Evolutionary conservation across 2,329 filamentous ascomycete genomes (phyloP), one percentile per base, ranked within the genome.

Genomic region (Blastomyces gilchristii): DNA sequence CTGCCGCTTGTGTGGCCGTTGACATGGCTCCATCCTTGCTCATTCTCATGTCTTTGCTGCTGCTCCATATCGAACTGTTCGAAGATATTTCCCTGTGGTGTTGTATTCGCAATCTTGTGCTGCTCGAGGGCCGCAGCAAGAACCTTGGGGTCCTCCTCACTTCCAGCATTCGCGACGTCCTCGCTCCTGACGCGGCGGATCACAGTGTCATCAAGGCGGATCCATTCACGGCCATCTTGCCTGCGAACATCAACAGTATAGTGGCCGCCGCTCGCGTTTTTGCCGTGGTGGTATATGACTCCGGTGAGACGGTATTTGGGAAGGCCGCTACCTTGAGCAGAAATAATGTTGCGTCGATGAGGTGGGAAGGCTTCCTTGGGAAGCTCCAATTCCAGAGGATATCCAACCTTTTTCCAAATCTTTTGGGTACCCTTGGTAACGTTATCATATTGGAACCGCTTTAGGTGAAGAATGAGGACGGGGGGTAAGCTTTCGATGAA

Each of bases 351-450:
- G 61, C 88, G 85, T 73, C 87, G 88, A 70, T 88, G 84, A 39
- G 87, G 85, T 12, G 91, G 88, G 71, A 99, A 88, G 11, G 91
- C 88, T 72, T 97, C 93, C 63, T 87, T 88, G 0, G 94, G 94
- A 66, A 99, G 91, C 73, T 97, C 93, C 60, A 99, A 82, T 71
- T 97, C 92, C 37, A 99, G 80, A 0, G 94, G 94, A 71, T 99
- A 99, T 25, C 91, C 93, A 64, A 99, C 83, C 79, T 93, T 96
- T 80, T 97, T 99, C 90, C 93, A 97, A 67, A 97, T 96, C 81
- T 99, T 99, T 71, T 96, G 88, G 0, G 91, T 96, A 31, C 91
- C 91, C 54, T 80, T 80, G 7, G 87, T 89, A 63, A 87, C 85
- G 65, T 87, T 90, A 70, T 97, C 91, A 70, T 96, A 97, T 70